A percentile compares a stretch with the other conserved stretches of the same genome.
Conservation (phyloP, 2,329 filamentous ascomycete genomes). For the Sporothrix mexicana region DNA sequence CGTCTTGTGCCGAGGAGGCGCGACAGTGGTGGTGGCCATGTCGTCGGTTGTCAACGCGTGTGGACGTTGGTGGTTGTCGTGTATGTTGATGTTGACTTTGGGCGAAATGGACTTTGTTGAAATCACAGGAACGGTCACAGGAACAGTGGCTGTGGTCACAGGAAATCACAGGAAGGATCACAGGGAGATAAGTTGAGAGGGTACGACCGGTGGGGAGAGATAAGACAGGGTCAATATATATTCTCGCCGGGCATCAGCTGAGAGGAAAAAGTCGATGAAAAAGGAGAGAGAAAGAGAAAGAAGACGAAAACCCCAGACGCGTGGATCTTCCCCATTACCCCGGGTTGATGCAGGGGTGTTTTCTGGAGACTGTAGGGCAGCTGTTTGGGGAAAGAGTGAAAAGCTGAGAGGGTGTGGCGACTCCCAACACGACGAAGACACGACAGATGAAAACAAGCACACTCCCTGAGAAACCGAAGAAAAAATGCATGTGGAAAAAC, state of each 20-base stretch:
- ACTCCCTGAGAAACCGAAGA: background rate
- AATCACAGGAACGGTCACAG: constrained; percentile 22
- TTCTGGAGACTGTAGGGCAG: background rate
- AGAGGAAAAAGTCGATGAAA: background rate
- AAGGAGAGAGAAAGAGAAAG: background rate
- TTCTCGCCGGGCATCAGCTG: background rate
- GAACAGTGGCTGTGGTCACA: constrained; percentile 17
- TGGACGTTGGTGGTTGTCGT: background rate
- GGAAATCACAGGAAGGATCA: constrained; percentile 27
- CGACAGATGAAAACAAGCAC: background rate
- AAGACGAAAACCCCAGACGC: background rate
- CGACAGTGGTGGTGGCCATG: constrained; percentile 5
- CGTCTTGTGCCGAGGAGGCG: constrained; percentile 4
- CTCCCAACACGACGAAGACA: background rate
- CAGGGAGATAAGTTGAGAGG: constrained; percentile 24
- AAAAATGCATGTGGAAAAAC: constrained; percentile 5
- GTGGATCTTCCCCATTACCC: constrained; percentile 19
- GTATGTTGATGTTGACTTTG: background rate
- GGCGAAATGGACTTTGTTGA: background rate
- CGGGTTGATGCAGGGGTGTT: constrained; percentile 1
- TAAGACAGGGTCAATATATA: constrained; percentile 20
- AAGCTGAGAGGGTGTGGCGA: background rate
- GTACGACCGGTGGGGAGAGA: constrained; percentile 2
- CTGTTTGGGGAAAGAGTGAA: background rate
- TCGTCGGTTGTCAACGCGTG: background rate